phyloP scores from a whole-genome alignment of 129 eudicot species.

The Tagetes patula region DNA sequence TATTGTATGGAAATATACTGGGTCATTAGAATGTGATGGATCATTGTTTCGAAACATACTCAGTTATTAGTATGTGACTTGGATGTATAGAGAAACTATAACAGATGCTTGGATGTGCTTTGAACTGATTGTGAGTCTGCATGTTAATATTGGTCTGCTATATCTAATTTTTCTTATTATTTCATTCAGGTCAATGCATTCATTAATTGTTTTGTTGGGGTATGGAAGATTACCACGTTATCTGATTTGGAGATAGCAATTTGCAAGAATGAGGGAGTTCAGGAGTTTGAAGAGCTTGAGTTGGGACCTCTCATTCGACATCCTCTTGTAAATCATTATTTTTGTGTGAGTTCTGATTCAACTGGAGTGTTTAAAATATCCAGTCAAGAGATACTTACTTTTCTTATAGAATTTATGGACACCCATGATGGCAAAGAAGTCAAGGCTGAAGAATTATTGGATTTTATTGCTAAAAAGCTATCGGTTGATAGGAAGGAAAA shows the following conservation, averaged over 20 bases:
- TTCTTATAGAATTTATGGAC: constrained; percentile 48
- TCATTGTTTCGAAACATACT: neutral
- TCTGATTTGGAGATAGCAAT: constrained; percentile 67
- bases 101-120: neutral
- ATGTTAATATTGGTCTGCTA: neutral
- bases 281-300: constrained; percentile 68
- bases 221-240: constrained; percentile 66
- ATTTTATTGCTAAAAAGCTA: constrained; percentile 52
- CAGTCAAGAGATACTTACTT: constrained; percentile 46
- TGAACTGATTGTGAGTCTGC: constrained; percentile 4
- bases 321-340: constrained; percentile 70
- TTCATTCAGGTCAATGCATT: constrained; percentile 59
- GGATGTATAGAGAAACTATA: neutral
- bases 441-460: constrained; percentile 49
- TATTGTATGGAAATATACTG: neutral
- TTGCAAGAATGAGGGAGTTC: constrained; percentile 73
- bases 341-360: constrained; percentile 52
- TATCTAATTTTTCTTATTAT: neutral
- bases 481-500: constrained; percentile 45
- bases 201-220: constrained; percentile 78
- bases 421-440: constrained; percentile 35
- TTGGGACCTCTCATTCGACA: constrained; percentile 77
- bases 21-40: neutral
- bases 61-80: neutral
- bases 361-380: constrained; percentile 48